Base-by-base conservation (phyloP, 2,329 filamentous ascomycete species). In the Paramyrothecium sp. region DNA sequence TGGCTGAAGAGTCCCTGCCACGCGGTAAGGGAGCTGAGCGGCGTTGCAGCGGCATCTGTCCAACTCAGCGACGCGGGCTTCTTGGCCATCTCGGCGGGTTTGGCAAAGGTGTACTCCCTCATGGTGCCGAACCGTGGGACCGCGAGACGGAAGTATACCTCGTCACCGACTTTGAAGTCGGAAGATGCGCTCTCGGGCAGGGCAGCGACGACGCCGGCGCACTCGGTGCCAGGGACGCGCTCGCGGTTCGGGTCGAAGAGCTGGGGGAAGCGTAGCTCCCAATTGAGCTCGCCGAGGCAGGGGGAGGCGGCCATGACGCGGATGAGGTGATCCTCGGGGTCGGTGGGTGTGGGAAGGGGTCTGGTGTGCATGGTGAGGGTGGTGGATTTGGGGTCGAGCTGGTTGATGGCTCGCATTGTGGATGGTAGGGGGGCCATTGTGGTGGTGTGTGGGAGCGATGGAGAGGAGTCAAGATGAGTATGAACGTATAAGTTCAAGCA, bases 21-120 rank as follows among this genome's bases (percentile, higher is more conserved):
- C 3, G 74, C 76, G 1, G 76, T 78, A 23, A 77, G 60, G 16
- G 75, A 73, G 56, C 71, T 74, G 20, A 78, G 63, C 2, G 75
- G 75, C 26, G 71, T 67, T 3, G 73, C 71, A 1, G 75, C 72
- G 0, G 74, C 71, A 21, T 75, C 67, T 3, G 65, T 65, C 67
- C 71, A 74, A 33, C 54, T 58, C n/a, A 78, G 57, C 3, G 59
- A 58, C 34, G 60, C 56, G 0, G 75, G 75, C 47, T 70, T 69
- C 8, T 66, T 61, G 0, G 71, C 73, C 5, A 76, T 64, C 60
- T 77, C 26, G 63, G 70, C 16, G 52, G 69, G 65, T 1, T 63
- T 59, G 0, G 64, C 69, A 20, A 75, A 54, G 3, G 71, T 65
- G 58, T 73, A 75, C 54, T 75, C 69, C 5, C 69, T 61, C 23